phyloP scores from a whole-genome alignment of 2,329 filamentous ascomycete genomes.

The Cryphonectria carpinicola region DNA sequence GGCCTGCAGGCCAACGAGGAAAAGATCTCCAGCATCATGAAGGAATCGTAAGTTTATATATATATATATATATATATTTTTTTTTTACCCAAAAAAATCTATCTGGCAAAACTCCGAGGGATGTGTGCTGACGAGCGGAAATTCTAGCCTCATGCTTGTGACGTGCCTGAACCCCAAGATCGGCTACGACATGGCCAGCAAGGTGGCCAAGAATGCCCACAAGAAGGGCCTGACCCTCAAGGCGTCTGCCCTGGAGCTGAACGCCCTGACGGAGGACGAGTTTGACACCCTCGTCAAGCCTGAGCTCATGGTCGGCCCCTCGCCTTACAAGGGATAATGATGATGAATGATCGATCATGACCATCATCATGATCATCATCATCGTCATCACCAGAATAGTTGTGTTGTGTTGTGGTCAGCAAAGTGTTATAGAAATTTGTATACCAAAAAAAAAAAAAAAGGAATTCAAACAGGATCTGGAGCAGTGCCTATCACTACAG shows the following conservation, averaged over 20 bases:
- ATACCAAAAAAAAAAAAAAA: neutral
- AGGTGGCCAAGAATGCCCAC: constrained; percentile 98
- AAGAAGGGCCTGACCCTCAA: constrained; percentile 97
- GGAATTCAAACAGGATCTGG: neutral
- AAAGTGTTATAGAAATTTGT: neutral
- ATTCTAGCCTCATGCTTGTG: constrained; percentile 85
- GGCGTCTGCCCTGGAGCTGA: constrained; percentile 89
- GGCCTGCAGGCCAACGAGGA: constrained; percentile 93
- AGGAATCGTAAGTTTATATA: constrained; percentile 75
- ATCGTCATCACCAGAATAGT: neutral
- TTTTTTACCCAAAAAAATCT: neutral
- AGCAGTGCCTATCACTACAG: neutral
- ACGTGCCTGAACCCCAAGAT: constrained; percentile 98
- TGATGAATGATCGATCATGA: neutral
- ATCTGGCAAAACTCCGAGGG: neutral
- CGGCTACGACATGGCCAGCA: constrained; percentile 95
- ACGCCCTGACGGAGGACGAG: constrained; percentile 84
- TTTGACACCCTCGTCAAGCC: constrained; percentile 90
- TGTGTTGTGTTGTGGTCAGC: too few species aligned
- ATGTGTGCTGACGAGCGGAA: constrained; percentile 8
- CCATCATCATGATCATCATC: neutral
- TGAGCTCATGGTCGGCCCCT: constrained; percentile 92
- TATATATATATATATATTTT: neutral
- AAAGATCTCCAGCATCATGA: constrained; percentile 86
- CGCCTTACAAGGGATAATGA: constrained; percentile 56